Percentiles rank a stretch among this genome's conserved stretches.
These are phyloP conservation scores for Arctostaphylos glauca DNA, from an alignment of 148 eudicot genomes.

Conservation along the genomic window DNA sequence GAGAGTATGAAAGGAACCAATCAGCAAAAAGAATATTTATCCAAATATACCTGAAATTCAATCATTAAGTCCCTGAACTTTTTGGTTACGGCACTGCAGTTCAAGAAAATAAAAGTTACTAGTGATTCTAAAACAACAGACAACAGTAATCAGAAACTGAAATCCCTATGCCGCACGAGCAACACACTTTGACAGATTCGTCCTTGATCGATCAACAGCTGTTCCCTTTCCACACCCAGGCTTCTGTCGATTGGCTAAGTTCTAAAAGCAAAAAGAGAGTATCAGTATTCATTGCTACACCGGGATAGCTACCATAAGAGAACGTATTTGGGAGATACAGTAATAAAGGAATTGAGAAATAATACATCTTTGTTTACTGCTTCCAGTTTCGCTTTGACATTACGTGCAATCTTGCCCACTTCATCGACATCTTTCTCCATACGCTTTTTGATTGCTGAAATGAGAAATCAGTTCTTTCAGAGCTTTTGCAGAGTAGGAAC, in stretches of 20 bases:
- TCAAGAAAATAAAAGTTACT: slow-evolving; percentile 5
- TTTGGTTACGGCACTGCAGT: slow-evolving; percentile 47
- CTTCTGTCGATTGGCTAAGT: slow-evolving; percentile 49
- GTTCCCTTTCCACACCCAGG: slow-evolving; percentile 60
- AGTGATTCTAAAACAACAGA: slow-evolving; percentile 6
- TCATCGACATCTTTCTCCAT: slow-evolving; percentile 62
- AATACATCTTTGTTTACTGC: slow-evolving; percentile 44
- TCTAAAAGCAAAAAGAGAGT: slow-evolving; percentile 22
- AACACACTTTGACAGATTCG: slow-evolving; percentile 52
- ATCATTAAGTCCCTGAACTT: slow-evolving; percentile 52
- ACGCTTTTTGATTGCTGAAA: slow-evolving; percentile 56
- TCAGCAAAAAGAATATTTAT: not conserved
- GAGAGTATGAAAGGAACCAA: slow-evolving; percentile 5
- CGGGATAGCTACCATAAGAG: not conserved
- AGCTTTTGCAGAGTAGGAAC: not conserved
- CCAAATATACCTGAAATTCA: slow-evolving; percentile 48
- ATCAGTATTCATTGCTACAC: slow-evolving; percentile 11
- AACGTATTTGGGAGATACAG: not conserved
- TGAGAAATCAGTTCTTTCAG: slow-evolving; percentile 3
- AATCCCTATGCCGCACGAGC: not conserved
- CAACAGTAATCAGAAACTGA: not conserved
- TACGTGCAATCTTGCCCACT: slow-evolving; percentile 55
- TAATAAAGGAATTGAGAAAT: slow-evolving; percentile 18
- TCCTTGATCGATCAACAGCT: slow-evolving; percentile 52
- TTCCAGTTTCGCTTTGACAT: slow-evolving; percentile 48